Evolutionary conservation across 1,284 basidiomycete genomes (phyloP), one percentile per base, ranked within the genome.

Genomic region (Sanguinoderma infundibulare): DNA sequence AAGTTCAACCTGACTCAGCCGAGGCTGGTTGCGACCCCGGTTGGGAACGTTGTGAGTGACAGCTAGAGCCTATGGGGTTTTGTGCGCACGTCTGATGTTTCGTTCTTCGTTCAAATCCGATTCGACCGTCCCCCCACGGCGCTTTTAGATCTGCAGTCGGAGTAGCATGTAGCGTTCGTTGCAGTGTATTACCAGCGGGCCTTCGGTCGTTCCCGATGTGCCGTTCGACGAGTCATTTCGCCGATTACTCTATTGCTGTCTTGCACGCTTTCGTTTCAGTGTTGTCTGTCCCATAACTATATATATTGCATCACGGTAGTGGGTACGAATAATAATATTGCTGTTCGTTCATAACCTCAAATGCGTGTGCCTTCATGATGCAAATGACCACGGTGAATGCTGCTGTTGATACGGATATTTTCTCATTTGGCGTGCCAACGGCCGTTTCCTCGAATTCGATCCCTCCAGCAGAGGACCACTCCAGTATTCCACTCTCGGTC

Each of bases 1-100:
- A 59, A 20, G 39, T 58, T 66, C 57, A 44, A 59, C 47, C 17
- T 57, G 32, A 55, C 44, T 30, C 42, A 39, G 20, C 59, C 57
- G 32, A 52, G 34, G 46, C 46, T 62, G n/a, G 40, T 58, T 28
- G 46, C 55, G 30, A 12, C 55, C 22, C 42, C 54, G 54, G 8
- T 46, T 12, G n/a, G 35, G 40, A 24, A 52, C 44, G 52, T 50
- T 50, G 58, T 57, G 59, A 62, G 60, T 61, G 35, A 49, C 42
- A 36, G 57, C 52, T 65, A 60, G 61, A 42, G 53, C 39, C 52
- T 46, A 20, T 32, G 44, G 30, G 26, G 58, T 54, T n/a, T n/a
- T 20, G 54, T 30, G 44, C 28, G 14, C 58, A 30, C 24, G 36
- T 46, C 57, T 59, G 34, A 59, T 53, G 4, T 28, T 26, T 46